phyloP scores from a whole-genome alignment of 2,329 filamentous ascomycete genomes.

The Pseudodiploospora longispora region DNA sequence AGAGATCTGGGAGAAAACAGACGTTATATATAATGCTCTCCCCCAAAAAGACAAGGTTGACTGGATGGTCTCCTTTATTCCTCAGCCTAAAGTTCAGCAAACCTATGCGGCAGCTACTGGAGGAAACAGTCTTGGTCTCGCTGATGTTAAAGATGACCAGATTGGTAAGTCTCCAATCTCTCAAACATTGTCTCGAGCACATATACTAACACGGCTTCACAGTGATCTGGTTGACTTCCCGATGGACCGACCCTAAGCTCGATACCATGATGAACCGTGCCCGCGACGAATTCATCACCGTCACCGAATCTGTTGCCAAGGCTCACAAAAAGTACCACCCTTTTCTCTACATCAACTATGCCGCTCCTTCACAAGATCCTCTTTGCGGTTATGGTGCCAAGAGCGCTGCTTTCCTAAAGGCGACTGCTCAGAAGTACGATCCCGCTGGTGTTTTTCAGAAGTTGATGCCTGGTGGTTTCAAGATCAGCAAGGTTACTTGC shows the following conservation, averaged over 20 bases:
- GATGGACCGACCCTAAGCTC: slow-evolving; percentile 8
- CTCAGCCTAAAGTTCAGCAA: slow-evolving; percentile 10
- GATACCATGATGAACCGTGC: slow-evolving; percentile 5
- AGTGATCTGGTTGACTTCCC: slow-evolving; percentile 9
- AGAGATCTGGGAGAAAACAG: slow-evolving; percentile 7
- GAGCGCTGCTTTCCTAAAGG: slow-evolving; percentile 23
- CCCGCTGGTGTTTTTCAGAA: slow-evolving; percentile 24
- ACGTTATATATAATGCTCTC: slow-evolving; percentile 8
- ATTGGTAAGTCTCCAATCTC: slow-evolving; percentile 5
- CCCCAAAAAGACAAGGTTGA: slow-evolving; percentile 9
- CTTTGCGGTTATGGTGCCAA: slow-evolving; percentile 28
- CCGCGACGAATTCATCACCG: slow-evolving; percentile 3
- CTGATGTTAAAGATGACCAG: slow-evolving; percentile 4
- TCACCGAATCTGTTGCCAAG: slow-evolving; percentile 2
- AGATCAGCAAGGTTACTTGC: slow-evolving; percentile 9
- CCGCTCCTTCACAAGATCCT: slow-evolving; percentile 27
- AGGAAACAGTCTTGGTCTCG: slow-evolving; percentile 10
- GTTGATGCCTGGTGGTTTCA: slow-evolving; percentile 20
- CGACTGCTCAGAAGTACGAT: slow-evolving; percentile 24
- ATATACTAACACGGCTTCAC: too few species aligned
- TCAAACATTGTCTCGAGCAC: background rate
- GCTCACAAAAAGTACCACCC: slow-evolving; percentile 4
- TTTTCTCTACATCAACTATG: slow-evolving; percentile 35
- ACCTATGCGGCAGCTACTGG: slow-evolving; percentile 1
- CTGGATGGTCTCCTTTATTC: slow-evolving; percentile 11